Evolutionary conservation across 352 stramenopile genomes (phyloP).

Genomic region (Phytophthora meadii): DNA sequence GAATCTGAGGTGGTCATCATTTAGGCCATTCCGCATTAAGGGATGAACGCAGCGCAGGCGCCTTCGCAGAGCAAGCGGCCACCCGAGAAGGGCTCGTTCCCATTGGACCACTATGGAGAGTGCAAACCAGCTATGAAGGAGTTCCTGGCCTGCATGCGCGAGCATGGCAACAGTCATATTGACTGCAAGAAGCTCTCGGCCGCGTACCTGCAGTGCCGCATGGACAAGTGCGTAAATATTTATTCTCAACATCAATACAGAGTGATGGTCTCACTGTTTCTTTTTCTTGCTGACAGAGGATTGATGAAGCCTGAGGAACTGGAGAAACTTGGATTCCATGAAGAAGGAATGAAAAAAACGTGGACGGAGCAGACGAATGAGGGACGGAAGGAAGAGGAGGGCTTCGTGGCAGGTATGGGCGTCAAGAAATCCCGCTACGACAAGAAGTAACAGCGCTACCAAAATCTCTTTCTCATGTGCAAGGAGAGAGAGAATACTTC

Average conservation of each 20-base stretch:
- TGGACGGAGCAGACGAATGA: constrained; percentile 58
- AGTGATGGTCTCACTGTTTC: constrained; percentile 16
- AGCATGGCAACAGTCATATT: constrained; percentile 86
- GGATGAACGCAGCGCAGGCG: constrained; percentile 84
- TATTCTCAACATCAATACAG: neutral
- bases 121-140: constrained; percentile 90
- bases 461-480: too few species aligned
- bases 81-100: constrained; percentile 92
- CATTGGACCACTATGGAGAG: constrained; percentile 91
- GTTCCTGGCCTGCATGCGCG: constrained; percentile 87
- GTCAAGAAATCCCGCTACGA: constrained; percentile 80
- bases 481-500: too few species aligned
- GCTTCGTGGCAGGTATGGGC: constrained; percentile 82
- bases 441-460: constrained; percentile 29
- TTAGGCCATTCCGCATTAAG: constrained; percentile 6
- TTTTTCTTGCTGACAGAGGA: constrained; percentile 44
- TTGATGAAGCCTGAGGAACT: constrained; percentile 89
- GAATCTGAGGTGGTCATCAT: constrained; percentile 6
- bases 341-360: constrained; percentile 80
- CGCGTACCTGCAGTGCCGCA: constrained; percentile 88
- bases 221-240: constrained; percentile 78
- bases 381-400: constrained; percentile 84
- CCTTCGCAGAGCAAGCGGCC: constrained; percentile 76
- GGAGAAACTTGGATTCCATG: constrained; percentile 83
- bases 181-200: constrained; percentile 92